These are phyloP conservation scores for Myxozyma melibiosi DNA, from an alignment of 805 yeast genomes.

Conservation along the genomic window DNA sequence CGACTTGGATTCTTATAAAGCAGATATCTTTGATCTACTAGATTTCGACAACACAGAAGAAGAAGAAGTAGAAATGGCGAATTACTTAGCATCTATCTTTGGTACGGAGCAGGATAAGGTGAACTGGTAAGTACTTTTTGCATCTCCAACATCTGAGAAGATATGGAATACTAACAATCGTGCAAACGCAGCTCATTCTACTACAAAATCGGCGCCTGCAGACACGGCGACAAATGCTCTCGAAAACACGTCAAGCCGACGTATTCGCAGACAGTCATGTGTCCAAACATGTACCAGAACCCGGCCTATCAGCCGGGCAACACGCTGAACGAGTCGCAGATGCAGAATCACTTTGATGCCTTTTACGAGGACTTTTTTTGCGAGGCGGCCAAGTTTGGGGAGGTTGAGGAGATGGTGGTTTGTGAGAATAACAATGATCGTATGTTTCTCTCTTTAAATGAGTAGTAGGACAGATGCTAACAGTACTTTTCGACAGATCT, in stretches of 20 bases:
- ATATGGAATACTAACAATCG: slow-evolving; percentile 1
- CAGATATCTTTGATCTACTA: no score
- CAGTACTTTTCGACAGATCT: slow-evolving; percentile 46
- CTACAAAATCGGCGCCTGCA: slow-evolving; percentile 84
- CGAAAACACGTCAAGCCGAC: slow-evolving; percentile 67
- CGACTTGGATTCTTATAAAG: no score
- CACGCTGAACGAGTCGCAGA: slow-evolving; percentile 41
- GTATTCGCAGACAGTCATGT: slow-evolving; percentile 63
- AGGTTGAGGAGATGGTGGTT: slow-evolving; percentile 64
- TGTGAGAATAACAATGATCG: slow-evolving; percentile 81
- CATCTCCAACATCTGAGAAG: neutral
- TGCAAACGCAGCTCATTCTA: slow-evolving; percentile 52
- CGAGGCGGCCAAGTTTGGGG: slow-evolving; percentile 56
- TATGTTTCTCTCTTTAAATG: slow-evolving; percentile 15
- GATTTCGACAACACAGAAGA: no score
- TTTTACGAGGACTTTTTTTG: slow-evolving; percentile 73
- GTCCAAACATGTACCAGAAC: slow-evolving; percentile 65
- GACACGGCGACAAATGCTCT: slow-evolving; percentile 89
- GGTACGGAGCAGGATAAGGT: slow-evolving; percentile 46
- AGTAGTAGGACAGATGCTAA: neutral
- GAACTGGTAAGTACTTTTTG: slow-evolving; percentile 39
- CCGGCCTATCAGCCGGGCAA: slow-evolving; percentile 48
- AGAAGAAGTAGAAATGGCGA: slow-evolving; percentile 41
- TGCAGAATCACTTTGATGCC: slow-evolving; percentile 56
- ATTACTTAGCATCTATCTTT: slow-evolving; percentile 42